phyloP scores from a whole-genome alignment of 352 stramenopile genomes.

The Globisporangium cylindrosporum region DNA sequence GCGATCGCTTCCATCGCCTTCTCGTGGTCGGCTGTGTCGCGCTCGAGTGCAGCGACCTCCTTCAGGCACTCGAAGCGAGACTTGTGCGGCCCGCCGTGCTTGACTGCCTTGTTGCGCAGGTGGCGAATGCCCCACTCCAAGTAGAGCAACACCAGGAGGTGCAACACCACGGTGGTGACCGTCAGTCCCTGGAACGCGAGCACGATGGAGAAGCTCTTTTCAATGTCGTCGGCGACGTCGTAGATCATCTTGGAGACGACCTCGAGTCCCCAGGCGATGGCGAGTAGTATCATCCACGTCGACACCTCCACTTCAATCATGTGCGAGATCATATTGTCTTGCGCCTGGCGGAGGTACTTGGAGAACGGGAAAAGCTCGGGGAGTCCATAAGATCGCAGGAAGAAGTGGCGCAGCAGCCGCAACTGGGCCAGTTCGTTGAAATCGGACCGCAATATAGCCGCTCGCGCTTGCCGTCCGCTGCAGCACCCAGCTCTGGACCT shows the following conservation, averaged over 20 bases:
- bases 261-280: slow-evolving; percentile 42
- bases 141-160: slow-evolving; percentile 37
- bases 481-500: neutral
- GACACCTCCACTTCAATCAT: slow-evolving; percentile 77
- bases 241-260: slow-evolving; percentile 18
- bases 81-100: neutral
- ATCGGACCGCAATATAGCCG: slow-evolving; percentile 1
- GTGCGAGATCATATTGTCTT: slow-evolving; percentile 75
- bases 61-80: slow-evolving; percentile 22
- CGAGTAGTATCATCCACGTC: slow-evolving; percentile 57
- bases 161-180: slow-evolving; percentile 32
- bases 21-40: slow-evolving; percentile 11
- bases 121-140: slow-evolving; percentile 18
- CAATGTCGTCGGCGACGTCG: neutral
- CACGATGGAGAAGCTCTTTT: slow-evolving; percentile 31
- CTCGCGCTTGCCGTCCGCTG: neutral
- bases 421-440: slow-evolving; percentile 25
- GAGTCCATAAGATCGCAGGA: slow-evolving; percentile 38
- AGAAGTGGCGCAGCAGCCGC: slow-evolving; percentile 43
- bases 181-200: slow-evolving; percentile 35
- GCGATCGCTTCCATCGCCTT: slow-evolving; percentile 24
- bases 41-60: slow-evolving; percentile 20
- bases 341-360: slow-evolving; percentile 70
- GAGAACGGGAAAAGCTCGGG: slow-evolving; percentile 63
- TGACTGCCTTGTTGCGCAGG: neutral